Evolutionary conservation across 2,329 filamentous ascomycete genomes (phyloP).

Genomic region (Talaromyces marneffei): DNA sequence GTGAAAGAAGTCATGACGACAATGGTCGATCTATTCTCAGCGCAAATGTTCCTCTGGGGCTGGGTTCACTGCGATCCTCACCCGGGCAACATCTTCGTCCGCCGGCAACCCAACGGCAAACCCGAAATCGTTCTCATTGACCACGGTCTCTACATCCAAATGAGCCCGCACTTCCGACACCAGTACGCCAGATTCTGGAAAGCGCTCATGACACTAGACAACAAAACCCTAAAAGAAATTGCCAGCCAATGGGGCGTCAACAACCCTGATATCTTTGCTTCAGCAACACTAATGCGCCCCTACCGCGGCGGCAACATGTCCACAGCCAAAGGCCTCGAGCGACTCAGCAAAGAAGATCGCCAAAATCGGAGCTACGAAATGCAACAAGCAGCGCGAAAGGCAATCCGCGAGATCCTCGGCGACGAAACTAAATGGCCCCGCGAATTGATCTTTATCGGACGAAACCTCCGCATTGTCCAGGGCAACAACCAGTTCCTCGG

Average conservation of each 20-base stretch:
- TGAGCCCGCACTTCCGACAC: constrained; percentile 74
- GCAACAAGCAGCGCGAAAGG: constrained; percentile 65
- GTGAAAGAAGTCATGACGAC: constrained; percentile 89
- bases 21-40: constrained; percentile 94
- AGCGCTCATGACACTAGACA: constrained; percentile 87
- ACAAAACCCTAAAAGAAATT: constrained; percentile 66
- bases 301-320: constrained; percentile 77
- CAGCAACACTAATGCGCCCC: constrained; percentile 79
- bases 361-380: constrained; percentile 66
- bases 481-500: constrained; percentile 89
- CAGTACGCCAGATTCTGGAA: constrained; percentile 93
- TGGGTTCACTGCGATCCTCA: constrained; percentile 95
- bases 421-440: constrained; percentile 86
- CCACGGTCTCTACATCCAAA: constrained; percentile 91
- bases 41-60: constrained; percentile 97
- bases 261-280: constrained; percentile 85
- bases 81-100: constrained; percentile 94
- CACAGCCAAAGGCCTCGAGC: constrained; percentile 53
- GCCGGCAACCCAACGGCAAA: constrained; percentile 72
- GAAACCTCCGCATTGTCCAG: constrained; percentile 89
- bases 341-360: constrained; percentile 49
- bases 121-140: constrained; percentile 93
- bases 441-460: constrained; percentile 85
- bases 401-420: constrained; percentile 71
- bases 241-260: constrained; percentile 80